Conservation (phyloP, 2,329 filamentous ascomycete genomes). For the Ophiostoma australiae region DNA sequence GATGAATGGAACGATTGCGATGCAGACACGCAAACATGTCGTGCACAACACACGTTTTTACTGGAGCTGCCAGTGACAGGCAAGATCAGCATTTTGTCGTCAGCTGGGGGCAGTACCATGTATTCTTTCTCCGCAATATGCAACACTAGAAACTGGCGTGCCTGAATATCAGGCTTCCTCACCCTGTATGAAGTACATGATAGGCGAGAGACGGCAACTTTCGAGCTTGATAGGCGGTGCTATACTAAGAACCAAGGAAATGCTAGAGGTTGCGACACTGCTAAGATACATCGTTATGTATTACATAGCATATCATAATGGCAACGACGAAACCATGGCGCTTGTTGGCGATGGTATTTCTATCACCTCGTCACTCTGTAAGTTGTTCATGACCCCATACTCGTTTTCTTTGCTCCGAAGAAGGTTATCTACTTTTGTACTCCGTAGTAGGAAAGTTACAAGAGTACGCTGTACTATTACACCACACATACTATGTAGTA, state of each 20-base stretch:
- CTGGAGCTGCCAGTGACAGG: not conserved
- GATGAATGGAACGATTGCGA: not conserved
- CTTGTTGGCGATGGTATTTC: not conserved
- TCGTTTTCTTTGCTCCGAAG: not conserved
- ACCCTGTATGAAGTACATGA: not conserved
- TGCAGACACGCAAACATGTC: not conserved
- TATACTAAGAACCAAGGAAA: not conserved
- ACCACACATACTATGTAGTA: no score
- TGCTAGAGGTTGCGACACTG: not conserved
- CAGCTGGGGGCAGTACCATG: not conserved
- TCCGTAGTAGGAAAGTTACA: not conserved
- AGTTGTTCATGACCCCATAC: not conserved
- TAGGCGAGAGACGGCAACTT: not conserved
- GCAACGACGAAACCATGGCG: not conserved
- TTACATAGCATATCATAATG: not conserved
- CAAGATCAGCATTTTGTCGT: not conserved
- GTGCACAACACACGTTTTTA: not conserved
- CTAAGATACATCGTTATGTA: not conserved
- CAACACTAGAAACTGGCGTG: not conserved
- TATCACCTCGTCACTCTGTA: not conserved
- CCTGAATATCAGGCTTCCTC: not conserved
- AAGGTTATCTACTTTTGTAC: not conserved
- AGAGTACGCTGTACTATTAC: not conserved
- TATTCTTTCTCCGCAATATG: conserved; percentile 4
- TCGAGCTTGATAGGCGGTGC: not conserved